Evolutionary conservation across 2,329 filamentous ascomycete genomes (phyloP).

Genomic region (Monascus ruber): DNA sequence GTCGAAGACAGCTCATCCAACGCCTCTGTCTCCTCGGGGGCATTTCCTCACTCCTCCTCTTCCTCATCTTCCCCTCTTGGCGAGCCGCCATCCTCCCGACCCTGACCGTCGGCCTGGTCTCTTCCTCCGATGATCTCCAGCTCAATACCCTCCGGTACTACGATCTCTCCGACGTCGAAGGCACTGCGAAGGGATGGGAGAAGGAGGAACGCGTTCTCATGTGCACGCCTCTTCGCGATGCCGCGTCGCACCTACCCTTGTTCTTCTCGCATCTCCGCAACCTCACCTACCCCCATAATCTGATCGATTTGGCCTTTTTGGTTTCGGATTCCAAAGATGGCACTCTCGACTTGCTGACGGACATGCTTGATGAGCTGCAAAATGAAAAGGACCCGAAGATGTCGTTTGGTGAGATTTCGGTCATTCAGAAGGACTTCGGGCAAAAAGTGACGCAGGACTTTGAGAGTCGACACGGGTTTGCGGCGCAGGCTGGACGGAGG

Average conservation of each 20-base stretch:
- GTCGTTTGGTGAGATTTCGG: slow-evolving; percentile 89
- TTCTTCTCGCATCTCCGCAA: slow-evolving; percentile 97
- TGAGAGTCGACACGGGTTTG: slow-evolving; percentile 93
- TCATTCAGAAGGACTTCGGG: slow-evolving; percentile 97
- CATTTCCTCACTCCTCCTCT: slow-evolving; percentile 48
- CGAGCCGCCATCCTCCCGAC: slow-evolving; percentile 49
- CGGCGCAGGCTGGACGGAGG: slow-evolving; percentile 81
- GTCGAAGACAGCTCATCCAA: slow-evolving; percentile 60
- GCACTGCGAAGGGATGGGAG: slow-evolving; percentile 89
- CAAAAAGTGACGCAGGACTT: slow-evolving; percentile 97
- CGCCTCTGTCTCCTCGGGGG: slow-evolving; percentile 51
- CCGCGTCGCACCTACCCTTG: slow-evolving; percentile 84
- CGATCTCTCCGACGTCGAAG: slow-evolving; percentile 82
- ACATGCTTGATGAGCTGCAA: slow-evolving; percentile 69
- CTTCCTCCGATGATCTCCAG: slow-evolving; percentile 57
- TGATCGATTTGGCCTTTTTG: slow-evolving; percentile 92
- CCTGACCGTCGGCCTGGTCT: slow-evolving; percentile 59
- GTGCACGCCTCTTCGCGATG: slow-evolving; percentile 88
- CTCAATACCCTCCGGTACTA: slow-evolving; percentile 96
- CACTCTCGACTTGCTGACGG: slow-evolving; percentile 64
- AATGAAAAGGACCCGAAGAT: slow-evolving; percentile 65
- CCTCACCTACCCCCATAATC: slow-evolving; percentile 90
- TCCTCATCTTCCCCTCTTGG: slow-evolving; percentile 68
- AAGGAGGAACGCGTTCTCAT: slow-evolving; percentile 88
- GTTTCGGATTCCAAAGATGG: slow-evolving; percentile 95